phyloP scores from a whole-genome alignment of 2,329 filamentous ascomycete species.

The Pezicula rhizophila region DNA sequence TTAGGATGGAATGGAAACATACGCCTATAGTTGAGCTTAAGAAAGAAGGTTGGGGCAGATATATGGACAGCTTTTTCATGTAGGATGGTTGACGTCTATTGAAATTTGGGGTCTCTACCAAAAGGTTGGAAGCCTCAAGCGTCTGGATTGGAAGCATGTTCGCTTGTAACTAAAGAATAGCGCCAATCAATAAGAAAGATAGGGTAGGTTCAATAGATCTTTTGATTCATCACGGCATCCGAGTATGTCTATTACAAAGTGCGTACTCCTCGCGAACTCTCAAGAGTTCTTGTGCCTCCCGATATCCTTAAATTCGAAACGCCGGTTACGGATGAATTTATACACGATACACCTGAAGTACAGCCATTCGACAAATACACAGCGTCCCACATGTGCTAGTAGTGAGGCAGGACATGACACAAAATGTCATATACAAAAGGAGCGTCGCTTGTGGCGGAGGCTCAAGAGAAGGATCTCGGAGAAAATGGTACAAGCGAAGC shows the following conservation, averaged over 20 bases:
- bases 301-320: slow-evolving; percentile 17
- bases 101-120: no score
- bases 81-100: no score
- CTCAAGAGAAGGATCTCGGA: slow-evolving; percentile 9
- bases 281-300: slow-evolving; percentile 13
- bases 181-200: not conserved
- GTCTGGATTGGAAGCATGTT: no score
- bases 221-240: slow-evolving; percentile 3
- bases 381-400: slow-evolving; percentile 19
- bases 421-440: slow-evolving; percentile 25
- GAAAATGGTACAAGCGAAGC: slow-evolving; percentile 28
- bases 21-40: no score
- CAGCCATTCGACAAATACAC: slow-evolving; percentile 11
- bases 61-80: no score
- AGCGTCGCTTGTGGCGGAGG: slow-evolving; percentile 3
- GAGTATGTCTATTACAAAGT: slow-evolving; percentile 8
- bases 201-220: not conserved
- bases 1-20: no score
- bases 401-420: slow-evolving; percentile 7
- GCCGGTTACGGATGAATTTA: slow-evolving; percentile 16
- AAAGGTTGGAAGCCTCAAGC: no score
- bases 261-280: slow-evolving; percentile 7
- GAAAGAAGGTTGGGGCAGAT: no score
- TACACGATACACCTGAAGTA: slow-evolving; percentile 20
- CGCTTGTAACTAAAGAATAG: no score